phyloP scores from a whole-genome alignment of 2,329 filamentous ascomycete species.

The Trematosphaeria pertusa region DNA sequence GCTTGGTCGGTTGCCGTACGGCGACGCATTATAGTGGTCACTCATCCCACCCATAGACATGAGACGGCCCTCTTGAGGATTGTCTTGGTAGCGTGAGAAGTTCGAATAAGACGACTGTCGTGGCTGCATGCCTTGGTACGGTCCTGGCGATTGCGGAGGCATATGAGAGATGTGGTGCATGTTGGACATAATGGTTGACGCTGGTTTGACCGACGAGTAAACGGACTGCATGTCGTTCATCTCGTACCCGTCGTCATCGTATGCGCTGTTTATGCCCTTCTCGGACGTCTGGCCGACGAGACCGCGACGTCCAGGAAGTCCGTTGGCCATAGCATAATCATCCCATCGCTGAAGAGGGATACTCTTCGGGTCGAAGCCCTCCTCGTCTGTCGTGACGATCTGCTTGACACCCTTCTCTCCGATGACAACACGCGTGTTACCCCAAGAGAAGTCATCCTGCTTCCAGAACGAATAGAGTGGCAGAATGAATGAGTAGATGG shows the following conservation, averaged over 20 bases:
- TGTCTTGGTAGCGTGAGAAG: constrained; percentile 68
- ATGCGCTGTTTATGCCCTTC: constrained; percentile 66
- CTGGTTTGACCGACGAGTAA: constrained; percentile 88
- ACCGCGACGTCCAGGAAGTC: constrained; percentile 88
- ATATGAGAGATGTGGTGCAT: constrained; percentile 78
- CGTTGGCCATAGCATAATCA: constrained; percentile 87
- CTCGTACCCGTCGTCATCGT: constrained; percentile 82
- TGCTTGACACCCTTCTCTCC: constrained; percentile 92
- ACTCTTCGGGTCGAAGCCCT: constrained; percentile 87
- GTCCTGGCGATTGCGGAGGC: constrained; percentile 78
- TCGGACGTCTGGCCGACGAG: constrained; percentile 59
- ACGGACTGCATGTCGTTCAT: constrained; percentile 98
- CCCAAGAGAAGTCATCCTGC: constrained; percentile 98
- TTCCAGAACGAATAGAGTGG: constrained; percentile 99
- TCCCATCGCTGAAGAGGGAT: constrained; percentile 98
- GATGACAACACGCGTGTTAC: constrained; percentile 96
- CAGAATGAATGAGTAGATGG: constrained; percentile 88
- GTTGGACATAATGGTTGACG: constrained; percentile 85
- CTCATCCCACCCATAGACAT: constrained; percentile 67
- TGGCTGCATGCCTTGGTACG: constrained; percentile 69
- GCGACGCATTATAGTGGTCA: constrained; percentile 47
- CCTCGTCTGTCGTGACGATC: constrained; percentile 81
- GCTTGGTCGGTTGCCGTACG: constrained; percentile 48
- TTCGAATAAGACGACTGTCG: constrained; percentile 77
- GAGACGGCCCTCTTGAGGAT: constrained; percentile 62